Base-by-base conservation (phyloP, 176 grass and related monocot genomes). In the Pontederia paniculata region DNA sequence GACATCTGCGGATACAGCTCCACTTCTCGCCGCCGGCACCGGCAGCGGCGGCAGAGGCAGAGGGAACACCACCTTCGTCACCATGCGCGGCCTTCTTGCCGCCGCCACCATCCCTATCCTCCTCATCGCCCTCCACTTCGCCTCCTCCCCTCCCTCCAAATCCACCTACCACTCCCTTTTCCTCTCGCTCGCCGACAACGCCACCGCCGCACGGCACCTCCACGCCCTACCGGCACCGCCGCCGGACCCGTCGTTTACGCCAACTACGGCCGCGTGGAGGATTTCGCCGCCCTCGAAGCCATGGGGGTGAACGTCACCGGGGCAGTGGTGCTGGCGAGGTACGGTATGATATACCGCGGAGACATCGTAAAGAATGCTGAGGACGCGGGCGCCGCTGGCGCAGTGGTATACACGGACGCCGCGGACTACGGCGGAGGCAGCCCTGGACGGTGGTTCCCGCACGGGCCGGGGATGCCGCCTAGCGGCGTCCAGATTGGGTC, bases 231-330 rank as follows among this genome's bases (percentile, higher is more conserved):
- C 37, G 91, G 83, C 65, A 74, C 91, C 1, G 86, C 80, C 65
- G 3, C 65, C 8, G 86, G 79, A 15, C 77, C 88, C 54, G 81
- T 55, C 22, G 74, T 78, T 45, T 97, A 97, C 37, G 91, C 86
- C 63, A 86, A 84, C 64, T 90, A 97, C 74, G 90, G 91, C 77
- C 80, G 83, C 66, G 31, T 69, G 7, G 83, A 87, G 70, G 91
- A 97, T 71, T 97, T 77, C 16, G 70, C 80, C 1, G 61, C 55
- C 58, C 78, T 97, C 31, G 64, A 19, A 20, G 58, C 82, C 50
- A 68, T 78, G 37, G 79, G 85, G 1, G 67, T 96, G 10, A 72
- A 96, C 64, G 76, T 96, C 67, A 78, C 91, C 14, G 86, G 82
- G 0, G 75, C 75, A 10, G 79, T 96, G 66, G 76, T 79, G 22